These are phyloP conservation scores for Geotrichum citri-aurantii DNA, from an alignment of 1,139 yeast genomes.

Conservation along the genomic window DNA sequence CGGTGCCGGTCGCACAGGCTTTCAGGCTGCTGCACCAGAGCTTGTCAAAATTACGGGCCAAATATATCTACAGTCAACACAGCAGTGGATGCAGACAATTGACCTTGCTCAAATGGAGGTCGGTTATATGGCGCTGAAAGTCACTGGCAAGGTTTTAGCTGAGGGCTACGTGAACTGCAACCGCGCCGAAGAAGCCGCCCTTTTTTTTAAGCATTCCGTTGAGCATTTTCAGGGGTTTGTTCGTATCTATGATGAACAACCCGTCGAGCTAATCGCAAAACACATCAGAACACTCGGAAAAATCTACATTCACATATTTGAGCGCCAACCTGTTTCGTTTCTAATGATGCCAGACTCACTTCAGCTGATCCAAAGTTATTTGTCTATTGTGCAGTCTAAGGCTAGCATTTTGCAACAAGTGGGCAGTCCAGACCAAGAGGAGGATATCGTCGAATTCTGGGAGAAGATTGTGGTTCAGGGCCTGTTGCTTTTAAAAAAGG, in stretches of 20 bases:
- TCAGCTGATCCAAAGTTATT: slow-evolving; percentile 52
- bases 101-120: slow-evolving; percentile 50
- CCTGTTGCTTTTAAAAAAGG: slow-evolving; percentile 56
- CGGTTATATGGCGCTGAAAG: slow-evolving; percentile 72
- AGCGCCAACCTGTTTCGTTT: slow-evolving; percentile 63
- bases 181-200: slow-evolving; percentile 50
- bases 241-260: slow-evolving; percentile 45
- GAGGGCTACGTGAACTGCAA: slow-evolving; percentile 74
- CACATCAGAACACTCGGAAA: slow-evolving; percentile 74
- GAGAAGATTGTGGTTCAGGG: slow-evolving; percentile 69
- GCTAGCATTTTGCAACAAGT: slow-evolving; percentile 54
- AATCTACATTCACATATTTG: slow-evolving; percentile 53
- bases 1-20: slow-evolving; percentile 73
- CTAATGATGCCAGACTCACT: slow-evolving; percentile 60
- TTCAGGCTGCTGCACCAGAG: slow-evolving; percentile 65
- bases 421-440: slow-evolving; percentile 28
- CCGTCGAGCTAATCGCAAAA: slow-evolving; percentile 57
- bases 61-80: slow-evolving; percentile 54
- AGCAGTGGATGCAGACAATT: slow-evolving; percentile 48
- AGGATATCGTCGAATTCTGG: slow-evolving; percentile 57
- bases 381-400: slow-evolving; percentile 55
- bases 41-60: slow-evolving; percentile 55
- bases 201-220: slow-evolving; percentile 53
- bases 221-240: slow-evolving; percentile 57
- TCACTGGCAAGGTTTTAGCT: slow-evolving; percentile 62